A percentile compares a stretch with the other conserved stretches of the same genome.
Evolutionary conservation across 192 early-diverging fungal genomes (phyloP).

Genomic region (Jimgerdemannia lactiflua): DNA sequence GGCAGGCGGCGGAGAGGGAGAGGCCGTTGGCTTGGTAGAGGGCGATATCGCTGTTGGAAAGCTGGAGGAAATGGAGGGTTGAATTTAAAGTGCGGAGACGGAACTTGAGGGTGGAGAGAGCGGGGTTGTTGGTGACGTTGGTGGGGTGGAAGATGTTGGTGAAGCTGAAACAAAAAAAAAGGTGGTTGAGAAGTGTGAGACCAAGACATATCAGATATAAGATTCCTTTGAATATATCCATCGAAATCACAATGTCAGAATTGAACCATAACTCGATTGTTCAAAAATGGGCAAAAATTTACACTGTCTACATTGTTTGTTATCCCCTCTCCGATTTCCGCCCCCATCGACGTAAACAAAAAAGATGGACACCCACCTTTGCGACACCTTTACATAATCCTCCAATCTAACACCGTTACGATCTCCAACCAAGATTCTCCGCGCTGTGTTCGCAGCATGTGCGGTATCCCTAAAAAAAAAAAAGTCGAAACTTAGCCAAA

Average conservation of each 20-base stretch:
- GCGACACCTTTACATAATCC: slow-evolving; percentile 40
- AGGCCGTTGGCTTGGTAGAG: slow-evolving; percentile 36
- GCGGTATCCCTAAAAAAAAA: slow-evolving; percentile 32
- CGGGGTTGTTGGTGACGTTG: not conserved
- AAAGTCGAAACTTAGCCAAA: slow-evolving; percentile 2
- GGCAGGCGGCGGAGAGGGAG: slow-evolving; percentile 16
- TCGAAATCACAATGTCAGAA: too few relatives aligned
- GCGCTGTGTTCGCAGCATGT: slow-evolving; percentile 31
- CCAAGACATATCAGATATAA: too few relatives aligned
- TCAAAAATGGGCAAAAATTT: too few relatives aligned
- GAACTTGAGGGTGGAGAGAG: slow-evolving; percentile 14
- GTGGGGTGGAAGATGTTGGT: slow-evolving; percentile 17
- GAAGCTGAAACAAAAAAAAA: slow-evolving; percentile 10
- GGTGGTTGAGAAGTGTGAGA: too few relatives aligned
- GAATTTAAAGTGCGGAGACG: slow-evolving; percentile 23
- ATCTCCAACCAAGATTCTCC: slow-evolving; percentile 37
- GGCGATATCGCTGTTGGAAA: slow-evolving; percentile 33
- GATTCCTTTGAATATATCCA: too few relatives aligned
- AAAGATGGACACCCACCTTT: slow-evolving; percentile 26
- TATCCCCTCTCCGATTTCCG: too few relatives aligned
- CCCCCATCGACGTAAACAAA: too few relatives aligned
- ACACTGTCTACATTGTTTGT: too few relatives aligned
- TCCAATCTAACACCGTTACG: slow-evolving; percentile 27
- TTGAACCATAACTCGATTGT: too few relatives aligned
- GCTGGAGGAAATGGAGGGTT: slow-evolving; percentile 16